Percentiles rank a stretch among this genome's conserved stretches.
Evolutionary conservation across 2,329 filamentous ascomycete species (phyloP).

Genomic region (Fusarium subglutinans): DNA sequence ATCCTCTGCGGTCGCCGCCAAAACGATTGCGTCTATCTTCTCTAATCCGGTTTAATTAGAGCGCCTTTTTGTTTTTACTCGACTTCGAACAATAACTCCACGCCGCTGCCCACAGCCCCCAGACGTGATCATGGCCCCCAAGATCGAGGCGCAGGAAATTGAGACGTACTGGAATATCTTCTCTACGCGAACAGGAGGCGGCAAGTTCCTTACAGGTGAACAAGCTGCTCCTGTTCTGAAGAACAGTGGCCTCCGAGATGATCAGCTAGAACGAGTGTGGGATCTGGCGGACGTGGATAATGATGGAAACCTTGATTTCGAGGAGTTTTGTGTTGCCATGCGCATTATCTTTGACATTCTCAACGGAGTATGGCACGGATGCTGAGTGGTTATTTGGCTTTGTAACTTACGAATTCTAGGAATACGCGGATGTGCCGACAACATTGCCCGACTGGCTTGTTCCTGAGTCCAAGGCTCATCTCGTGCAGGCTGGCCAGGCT

Average conservation of each 20-base stretch:
- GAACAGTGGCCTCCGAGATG: slow-evolving; percentile 70
- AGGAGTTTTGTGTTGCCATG: slow-evolving; percentile 99
- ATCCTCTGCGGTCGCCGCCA: slow-evolving; percentile 22
- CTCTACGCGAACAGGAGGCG: slow-evolving; percentile 66
- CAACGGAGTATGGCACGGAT: slow-evolving; percentile 74
- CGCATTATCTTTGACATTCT: slow-evolving; percentile 96
- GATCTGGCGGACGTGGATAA: slow-evolving; percentile 97
- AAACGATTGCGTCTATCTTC: slow-evolving; percentile 18
- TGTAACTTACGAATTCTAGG: slow-evolving; percentile 59
- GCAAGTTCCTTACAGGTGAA: slow-evolving; percentile 68
- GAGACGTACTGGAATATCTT: slow-evolving; percentile 75
- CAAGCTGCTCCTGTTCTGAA: slow-evolving; percentile 70
- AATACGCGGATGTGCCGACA: slow-evolving; percentile 88
- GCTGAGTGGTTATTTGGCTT: neutral
- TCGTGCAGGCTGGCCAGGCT: slow-evolving; percentile 84
- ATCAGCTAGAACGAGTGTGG: slow-evolving; percentile 96
- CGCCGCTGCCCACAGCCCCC: slow-evolving; percentile 6
- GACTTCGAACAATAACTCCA: neutral
- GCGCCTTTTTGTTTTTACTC: neutral
- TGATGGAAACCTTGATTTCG: slow-evolving; percentile 97
- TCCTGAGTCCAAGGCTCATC: slow-evolving; percentile 91
- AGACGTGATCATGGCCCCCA: slow-evolving; percentile 61
- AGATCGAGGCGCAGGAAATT: slow-evolving; percentile 70
- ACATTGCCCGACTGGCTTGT: slow-evolving; percentile 95
- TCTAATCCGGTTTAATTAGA: neutral